A percentile compares a stretch with the other conserved stretches of the same genome.
Conservation (phyloP, 805 yeast species). For the Lipomyces lipofer region DNA sequence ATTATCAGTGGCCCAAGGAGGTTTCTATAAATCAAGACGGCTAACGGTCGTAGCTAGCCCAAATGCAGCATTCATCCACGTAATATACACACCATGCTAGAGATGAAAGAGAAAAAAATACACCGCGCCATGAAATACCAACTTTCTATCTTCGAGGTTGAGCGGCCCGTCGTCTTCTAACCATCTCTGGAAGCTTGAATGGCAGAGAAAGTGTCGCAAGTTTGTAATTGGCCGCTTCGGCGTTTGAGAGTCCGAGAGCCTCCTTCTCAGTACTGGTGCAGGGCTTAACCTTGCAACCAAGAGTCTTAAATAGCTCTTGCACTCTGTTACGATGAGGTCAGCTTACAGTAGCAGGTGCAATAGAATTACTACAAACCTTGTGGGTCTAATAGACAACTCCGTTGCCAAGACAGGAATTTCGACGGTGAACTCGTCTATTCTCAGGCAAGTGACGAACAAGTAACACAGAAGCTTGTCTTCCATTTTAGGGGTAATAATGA, state of each 20-base stretch:
- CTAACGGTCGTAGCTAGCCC: too few species aligned
- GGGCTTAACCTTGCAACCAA: slow-evolving; percentile 78
- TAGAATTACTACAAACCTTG: too few species aligned
- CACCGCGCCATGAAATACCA: neutral
- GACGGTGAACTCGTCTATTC: slow-evolving; percentile 70
- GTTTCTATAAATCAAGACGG: too few species aligned
- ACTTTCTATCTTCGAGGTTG: slow-evolving; percentile 1
- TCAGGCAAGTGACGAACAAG: slow-evolving; percentile 69
- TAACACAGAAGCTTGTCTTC: slow-evolving; percentile 86
- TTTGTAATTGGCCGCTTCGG: slow-evolving; percentile 56
- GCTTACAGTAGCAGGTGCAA: neutral
- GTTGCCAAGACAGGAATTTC: slow-evolving; percentile 80
- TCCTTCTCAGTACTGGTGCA: slow-evolving; percentile 50
- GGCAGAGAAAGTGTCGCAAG: slow-evolving; percentile 86
- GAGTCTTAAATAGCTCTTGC: slow-evolving; percentile 62
- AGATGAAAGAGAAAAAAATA: neutral
- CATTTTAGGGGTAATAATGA: slow-evolving; percentile 77
- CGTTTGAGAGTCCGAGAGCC: slow-evolving; percentile 39
- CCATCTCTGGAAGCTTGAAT: slow-evolving; percentile 64
- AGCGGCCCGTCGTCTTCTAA: slow-evolving; percentile 18
- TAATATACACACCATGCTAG: neutral
- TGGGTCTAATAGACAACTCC: slow-evolving; percentile 74
- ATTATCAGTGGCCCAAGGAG: too few species aligned
- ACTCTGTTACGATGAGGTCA: too few species aligned
- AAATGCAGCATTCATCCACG: too few species aligned